Evolutionary conservation across 176 grass and related monocot species (phyloP).

Genomic region (Eragrostis curvula): DNA sequence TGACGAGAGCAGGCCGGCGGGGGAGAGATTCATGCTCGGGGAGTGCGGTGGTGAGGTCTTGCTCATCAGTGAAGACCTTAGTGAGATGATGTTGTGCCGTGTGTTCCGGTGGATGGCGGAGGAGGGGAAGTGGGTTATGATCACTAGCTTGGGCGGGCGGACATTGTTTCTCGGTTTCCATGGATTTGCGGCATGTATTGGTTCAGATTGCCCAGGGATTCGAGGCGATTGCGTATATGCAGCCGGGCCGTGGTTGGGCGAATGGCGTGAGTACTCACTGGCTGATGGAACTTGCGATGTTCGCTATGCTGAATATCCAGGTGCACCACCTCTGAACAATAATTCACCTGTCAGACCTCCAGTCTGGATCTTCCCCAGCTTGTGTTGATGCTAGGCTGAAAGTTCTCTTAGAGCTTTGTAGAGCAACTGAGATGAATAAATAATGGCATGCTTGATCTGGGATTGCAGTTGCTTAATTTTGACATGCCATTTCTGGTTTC

Average conservation of each 20-base stretch:
- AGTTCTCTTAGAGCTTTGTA: conserved; percentile 9
- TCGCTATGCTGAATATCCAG: conserved; percentile 54
- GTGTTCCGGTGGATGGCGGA: conserved; percentile 56
- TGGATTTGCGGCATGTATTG: conserved; percentile 64
- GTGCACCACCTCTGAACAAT: conserved; percentile 44
- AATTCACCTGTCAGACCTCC: conserved; percentile 28
- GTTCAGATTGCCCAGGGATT: conserved; percentile 39
- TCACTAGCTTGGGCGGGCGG: conserved; percentile 49
- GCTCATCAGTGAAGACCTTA: conserved; percentile 53
- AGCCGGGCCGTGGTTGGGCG: conserved; percentile 33
- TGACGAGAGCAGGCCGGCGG: background rate
- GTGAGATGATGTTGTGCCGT: conserved; percentile 21
- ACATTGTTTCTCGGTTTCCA: conserved; percentile 56
- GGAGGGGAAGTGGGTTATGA: conserved; percentile 48
- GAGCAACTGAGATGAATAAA: conserved; percentile 8
- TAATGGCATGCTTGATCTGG: conserved; percentile 25
- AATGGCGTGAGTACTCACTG: conserved; percentile 62
- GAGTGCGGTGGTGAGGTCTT: conserved; percentile 52
- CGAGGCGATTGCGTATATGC: conserved; percentile 64
- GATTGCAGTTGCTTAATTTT: conserved; percentile 7
- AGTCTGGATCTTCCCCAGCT: conserved; percentile 77
- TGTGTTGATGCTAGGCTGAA: conserved; percentile 46
- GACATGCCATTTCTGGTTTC: conserved; percentile 13
- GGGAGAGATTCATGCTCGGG: conserved; percentile 43
- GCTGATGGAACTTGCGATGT: conserved; percentile 43